Evolutionary conservation across 1,139 yeast species (phyloP).

Genomic region (Pichia sp.): DNA sequence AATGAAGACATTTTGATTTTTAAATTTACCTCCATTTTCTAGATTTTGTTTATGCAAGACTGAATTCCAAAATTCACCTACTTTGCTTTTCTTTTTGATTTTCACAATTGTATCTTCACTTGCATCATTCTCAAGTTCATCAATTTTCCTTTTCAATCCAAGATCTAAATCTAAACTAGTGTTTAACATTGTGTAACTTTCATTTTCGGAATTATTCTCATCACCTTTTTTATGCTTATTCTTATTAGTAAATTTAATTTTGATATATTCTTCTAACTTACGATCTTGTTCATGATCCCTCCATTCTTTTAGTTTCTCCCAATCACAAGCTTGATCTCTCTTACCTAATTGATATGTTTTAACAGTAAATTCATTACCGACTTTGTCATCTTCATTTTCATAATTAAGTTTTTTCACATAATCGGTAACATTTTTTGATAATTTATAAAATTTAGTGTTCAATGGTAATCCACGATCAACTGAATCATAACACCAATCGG

Average conservation of each 20-base stretch:
- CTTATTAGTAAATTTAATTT: neutral
- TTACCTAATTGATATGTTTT: constrained; percentile 27
- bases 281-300: constrained; percentile 15
- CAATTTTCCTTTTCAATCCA: constrained; percentile 1
- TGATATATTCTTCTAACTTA: constrained; percentile 10
- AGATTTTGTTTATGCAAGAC: constrained; percentile 34
- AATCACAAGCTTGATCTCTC: constrained; percentile 44
- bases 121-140: constrained; percentile 9
- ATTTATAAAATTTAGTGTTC: constrained; percentile 40
- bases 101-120: constrained; percentile 24
- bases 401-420: constrained; percentile 10
- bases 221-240: neutral
- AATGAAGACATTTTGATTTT: neutral
- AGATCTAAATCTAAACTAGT: neutral
- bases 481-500: constrained; percentile 67
- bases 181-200: neutral
- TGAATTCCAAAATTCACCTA: constrained; percentile 41
- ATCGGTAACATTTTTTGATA: constrained; percentile 20
- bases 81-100: constrained; percentile 27
- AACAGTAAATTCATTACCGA: constrained; percentile 17
- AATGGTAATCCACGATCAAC: constrained; percentile 54
- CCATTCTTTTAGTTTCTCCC: constrained; percentile 37
- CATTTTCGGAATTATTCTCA: neutral
- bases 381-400: constrained; percentile 23
- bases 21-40: too few species aligned